Evolutionary conservation across 2,329 filamentous ascomycete genomes (phyloP), one percentile per base, ranked within the genome.

Genomic region (Pyrenochaeta sp.): DNA sequence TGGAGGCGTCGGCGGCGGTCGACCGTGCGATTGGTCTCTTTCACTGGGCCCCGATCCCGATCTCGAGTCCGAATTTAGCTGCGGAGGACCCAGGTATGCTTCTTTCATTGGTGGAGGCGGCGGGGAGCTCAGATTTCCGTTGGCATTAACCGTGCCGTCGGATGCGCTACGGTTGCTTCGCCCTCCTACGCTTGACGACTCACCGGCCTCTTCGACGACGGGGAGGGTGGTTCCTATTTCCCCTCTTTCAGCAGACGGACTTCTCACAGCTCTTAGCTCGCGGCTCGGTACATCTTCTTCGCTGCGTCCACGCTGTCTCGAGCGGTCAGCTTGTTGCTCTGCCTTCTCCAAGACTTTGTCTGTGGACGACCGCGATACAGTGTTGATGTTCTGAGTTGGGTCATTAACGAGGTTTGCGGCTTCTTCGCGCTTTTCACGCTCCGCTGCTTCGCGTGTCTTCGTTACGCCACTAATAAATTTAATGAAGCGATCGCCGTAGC

Each of bases 401-500:
- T 81, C 78, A 44, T 74, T 67, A 15, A 75, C 56, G 1, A 74
- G 67, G 27, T 68, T 66, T 52, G 66, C 58, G 53, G 58, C 67
- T 56, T 76, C 71, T 40, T 80, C 77, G 24, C 75, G 64, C 59
- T 78, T 78, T 62, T 82, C 80, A 44, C 90, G 84, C 43, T 88
- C 86, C 13, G 90, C 92, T 74, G 95, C 91, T 79, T 98, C 94
- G 13, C 86, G 85, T 1, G 93, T 95, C 87, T 93, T 96, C 22
- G 95, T 97, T 64, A 96, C 90, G 37, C 90, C 90, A 49, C 90
- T 89, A 72, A 99, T 93, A 76, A 99, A 99, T 65, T 91, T 90
- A 75, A 96, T 86, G 77, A 99, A 99, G 5, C 95, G 90, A 57
- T 98, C 92, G 28, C 95, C 95, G 71, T 99, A 99, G 56, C 92